Conservation (phyloP, 495 filamentous ascomycete species). For the Terfezia claveryi region DNA sequence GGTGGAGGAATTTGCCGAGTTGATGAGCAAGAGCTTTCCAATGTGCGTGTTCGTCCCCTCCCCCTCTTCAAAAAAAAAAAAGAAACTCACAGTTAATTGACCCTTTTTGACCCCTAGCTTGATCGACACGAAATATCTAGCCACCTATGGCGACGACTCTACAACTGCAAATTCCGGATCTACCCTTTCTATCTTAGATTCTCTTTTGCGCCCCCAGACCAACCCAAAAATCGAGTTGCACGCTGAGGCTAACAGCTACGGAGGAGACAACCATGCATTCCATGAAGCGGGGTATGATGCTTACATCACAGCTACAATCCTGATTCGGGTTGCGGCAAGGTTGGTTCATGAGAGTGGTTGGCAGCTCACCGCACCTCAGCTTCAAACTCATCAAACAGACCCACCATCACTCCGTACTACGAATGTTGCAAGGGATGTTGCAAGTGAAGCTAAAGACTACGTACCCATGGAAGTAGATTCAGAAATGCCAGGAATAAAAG, state of each 20-base stretch:
- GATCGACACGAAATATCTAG: constrained; percentile 61
- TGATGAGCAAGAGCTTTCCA: constrained; percentile 39
- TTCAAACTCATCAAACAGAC: not conserved
- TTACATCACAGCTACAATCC: constrained; percentile 37
- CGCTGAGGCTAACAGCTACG: constrained; percentile 3
- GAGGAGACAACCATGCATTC: constrained; percentile 2
- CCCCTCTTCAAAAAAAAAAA: too few species aligned
- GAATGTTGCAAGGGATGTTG: constrained; percentile 9
- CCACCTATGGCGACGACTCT: constrained; percentile 26
- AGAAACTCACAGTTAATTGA: too few species aligned
- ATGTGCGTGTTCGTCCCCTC: constrained; percentile 3
- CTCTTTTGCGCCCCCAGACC: constrained; percentile 7
- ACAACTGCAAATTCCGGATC: constrained; percentile 23
- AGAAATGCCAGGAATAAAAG: constrained; percentile 1
- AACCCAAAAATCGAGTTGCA: constrained; percentile 6
- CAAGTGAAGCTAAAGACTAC: constrained; percentile 2
- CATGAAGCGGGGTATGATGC: constrained; percentile 59
- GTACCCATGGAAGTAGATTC: not conserved
- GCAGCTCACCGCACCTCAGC: constrained; percentile 4
- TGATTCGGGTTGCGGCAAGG: constrained; percentile 23
- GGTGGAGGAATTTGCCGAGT: constrained; percentile 35
- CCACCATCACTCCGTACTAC: constrained; percentile 2
- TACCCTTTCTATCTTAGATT: constrained; percentile 25
- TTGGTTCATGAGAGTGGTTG: constrained; percentile 4
- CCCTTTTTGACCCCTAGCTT: constrained; percentile 18